Conservation (phyloP, 164 flowering plant genomes). For the Tetrastigma voinierianum region DNA sequence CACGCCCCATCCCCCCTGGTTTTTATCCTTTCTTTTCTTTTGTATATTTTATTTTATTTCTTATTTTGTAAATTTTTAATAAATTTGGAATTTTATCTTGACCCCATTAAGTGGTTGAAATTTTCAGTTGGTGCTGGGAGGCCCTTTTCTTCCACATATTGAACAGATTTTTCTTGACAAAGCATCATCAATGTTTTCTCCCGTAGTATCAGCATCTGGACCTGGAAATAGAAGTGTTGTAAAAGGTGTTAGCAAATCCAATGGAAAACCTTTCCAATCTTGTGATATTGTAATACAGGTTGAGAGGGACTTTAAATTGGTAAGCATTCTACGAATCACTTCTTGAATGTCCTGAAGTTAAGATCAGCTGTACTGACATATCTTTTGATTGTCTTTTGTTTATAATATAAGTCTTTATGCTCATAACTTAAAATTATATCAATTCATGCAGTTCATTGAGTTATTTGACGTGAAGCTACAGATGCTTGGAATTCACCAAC, state of each 20-base stretch:
- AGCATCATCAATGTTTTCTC: slow-evolving; percentile 67
- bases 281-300: slow-evolving; percentile 63
- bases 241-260: slow-evolving; percentile 31
- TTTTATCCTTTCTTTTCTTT: not conserved
- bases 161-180: slow-evolving; percentile 71
- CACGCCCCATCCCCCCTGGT: too few species aligned
- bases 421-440: not conserved
- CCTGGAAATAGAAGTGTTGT: slow-evolving; percentile 52
- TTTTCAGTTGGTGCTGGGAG: slow-evolving; percentile 80
- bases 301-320: slow-evolving; percentile 57
- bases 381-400: not conserved
- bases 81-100: slow-evolving; percentile 3
- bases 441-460: slow-evolving; percentile 54
- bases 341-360: not conserved
- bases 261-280: slow-evolving; percentile 50
- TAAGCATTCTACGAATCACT: slow-evolving; percentile 20
- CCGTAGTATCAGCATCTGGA: slow-evolving; percentile 67
- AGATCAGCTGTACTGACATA: not conserved
- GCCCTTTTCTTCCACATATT: slow-evolving; percentile 84
- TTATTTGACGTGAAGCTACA: slow-evolving; percentile 48
- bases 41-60: not conserved
- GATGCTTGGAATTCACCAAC: slow-evolving; percentile 89
- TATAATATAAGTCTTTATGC: not conserved
- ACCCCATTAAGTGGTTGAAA: slow-evolving; percentile 7
- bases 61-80: slow-evolving; percentile 1